Percentiles rank a stretch among this genome's conserved stretches.
These are phyloP conservation scores for Leccinum disarticulatum DNA, from an alignment of 768 basidiomycete species.

Conservation along the genomic window DNA sequence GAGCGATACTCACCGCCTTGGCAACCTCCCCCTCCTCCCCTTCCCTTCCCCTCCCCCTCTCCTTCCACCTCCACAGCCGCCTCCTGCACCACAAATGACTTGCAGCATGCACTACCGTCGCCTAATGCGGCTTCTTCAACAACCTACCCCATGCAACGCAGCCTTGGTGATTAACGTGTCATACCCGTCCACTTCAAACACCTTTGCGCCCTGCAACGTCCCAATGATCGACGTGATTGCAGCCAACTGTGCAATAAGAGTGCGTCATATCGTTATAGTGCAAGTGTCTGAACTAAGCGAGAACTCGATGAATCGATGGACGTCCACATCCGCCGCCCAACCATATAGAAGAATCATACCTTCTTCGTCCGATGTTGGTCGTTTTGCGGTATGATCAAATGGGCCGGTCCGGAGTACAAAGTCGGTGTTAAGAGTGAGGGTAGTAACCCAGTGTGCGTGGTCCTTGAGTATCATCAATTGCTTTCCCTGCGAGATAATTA, in stretches of 20 bases:
- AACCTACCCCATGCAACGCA: too few relatives aligned
- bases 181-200: too few relatives aligned
- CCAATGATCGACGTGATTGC: too few relatives aligned
- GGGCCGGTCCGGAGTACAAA: slow-evolving; percentile 94
- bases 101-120: too few relatives aligned
- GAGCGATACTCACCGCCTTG: too few relatives aligned
- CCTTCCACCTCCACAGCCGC: too few relatives aligned
- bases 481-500: slow-evolving; percentile 59
- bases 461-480: slow-evolving; percentile 84
- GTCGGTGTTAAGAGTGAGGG: slow-evolving; percentile 92
- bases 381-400: slow-evolving; percentile 84
- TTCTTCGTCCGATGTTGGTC: slow-evolving; percentile 77
- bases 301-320: neutral
- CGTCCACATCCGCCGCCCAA: neutral
- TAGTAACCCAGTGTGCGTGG: slow-evolving; percentile 99
- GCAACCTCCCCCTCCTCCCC: too few relatives aligned
- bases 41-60: too few relatives aligned
- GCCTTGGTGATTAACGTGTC: too few relatives aligned
- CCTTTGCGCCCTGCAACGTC: too few relatives aligned
- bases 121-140: too few relatives aligned
- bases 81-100: too few relatives aligned
- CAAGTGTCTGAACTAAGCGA: slow-evolving; percentile 66
- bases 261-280: slow-evolving; percentile 73
- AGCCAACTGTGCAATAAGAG: slow-evolving; percentile 39
- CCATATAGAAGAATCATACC: slow-evolving; percentile 43